Percentiles rank a stretch among this genome's conserved stretches.
Conservation (phyloP, 2,329 filamentous ascomycete species). For the Botrytis galanthina region DNA sequence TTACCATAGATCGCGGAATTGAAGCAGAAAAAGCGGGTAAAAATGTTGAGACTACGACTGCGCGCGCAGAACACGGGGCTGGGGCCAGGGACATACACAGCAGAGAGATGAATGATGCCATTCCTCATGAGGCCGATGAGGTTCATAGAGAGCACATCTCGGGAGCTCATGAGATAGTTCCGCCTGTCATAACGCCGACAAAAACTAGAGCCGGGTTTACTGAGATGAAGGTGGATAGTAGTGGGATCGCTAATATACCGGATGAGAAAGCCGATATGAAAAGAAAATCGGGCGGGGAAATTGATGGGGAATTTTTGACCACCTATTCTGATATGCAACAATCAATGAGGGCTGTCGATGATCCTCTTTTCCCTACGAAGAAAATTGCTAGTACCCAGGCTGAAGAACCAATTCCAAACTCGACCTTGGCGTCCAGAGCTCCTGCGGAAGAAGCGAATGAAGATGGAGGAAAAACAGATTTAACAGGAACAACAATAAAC, state of each 20-base stretch:
- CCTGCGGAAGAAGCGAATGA: not conserved
- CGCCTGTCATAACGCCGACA: not conserved
- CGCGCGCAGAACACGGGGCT: slow-evolving; percentile 44
- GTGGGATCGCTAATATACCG: slow-evolving; percentile 43
- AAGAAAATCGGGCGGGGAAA: slow-evolving; percentile 40
- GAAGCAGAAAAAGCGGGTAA: slow-evolving; percentile 50
- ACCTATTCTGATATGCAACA: slow-evolving; percentile 41
- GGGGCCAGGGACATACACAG: slow-evolving; percentile 40
- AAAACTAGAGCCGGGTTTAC: not conserved
- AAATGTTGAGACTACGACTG: slow-evolving; percentile 37
- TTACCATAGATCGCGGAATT: slow-evolving; percentile 60
- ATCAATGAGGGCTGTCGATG: slow-evolving; percentile 44
- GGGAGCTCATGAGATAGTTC: not conserved
- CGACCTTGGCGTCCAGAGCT: not conserved
- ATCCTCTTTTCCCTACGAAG: slow-evolving; percentile 22
- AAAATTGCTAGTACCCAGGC: not conserved
- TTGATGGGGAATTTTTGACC: slow-evolving; percentile 45
- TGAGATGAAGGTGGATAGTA: slow-evolving; percentile 45
- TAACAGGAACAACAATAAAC: not conserved
- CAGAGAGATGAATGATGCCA: slow-evolving; percentile 26
- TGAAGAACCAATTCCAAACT: not conserved
- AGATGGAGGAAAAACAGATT: not conserved
- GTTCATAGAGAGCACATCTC: not conserved
- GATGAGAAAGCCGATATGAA: slow-evolving; percentile 41
- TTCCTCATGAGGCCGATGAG: not conserved